These are phyloP conservation scores for Microcos paniculata DNA, from an alignment of 345 rosid genomes.

Conservation along the genomic window DNA sequence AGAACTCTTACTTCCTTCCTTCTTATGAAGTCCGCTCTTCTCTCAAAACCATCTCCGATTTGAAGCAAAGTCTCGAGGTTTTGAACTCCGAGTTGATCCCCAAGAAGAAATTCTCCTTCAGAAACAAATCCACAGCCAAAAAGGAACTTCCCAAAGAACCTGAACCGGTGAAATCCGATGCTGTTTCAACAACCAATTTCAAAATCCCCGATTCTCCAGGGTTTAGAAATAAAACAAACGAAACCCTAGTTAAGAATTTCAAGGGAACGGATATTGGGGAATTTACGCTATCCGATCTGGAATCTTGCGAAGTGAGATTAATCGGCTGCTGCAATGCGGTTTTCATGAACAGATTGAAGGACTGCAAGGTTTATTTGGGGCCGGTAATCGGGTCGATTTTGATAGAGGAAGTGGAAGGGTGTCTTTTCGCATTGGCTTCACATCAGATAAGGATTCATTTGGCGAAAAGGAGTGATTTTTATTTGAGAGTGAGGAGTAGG, in stretches of 20 bases:
- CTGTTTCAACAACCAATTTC: conserved; percentile 3
- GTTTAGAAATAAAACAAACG: conserved; percentile 46
- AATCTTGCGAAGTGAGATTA: conserved; percentile 64
- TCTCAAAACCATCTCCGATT: conserved; percentile 62
- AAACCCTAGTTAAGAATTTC: conserved; percentile 46
- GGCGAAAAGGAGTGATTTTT: conserved; percentile 62
- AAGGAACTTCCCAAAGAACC: conserved; percentile 28
- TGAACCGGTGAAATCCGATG: conserved; percentile 19
- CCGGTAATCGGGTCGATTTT: conserved; percentile 78
- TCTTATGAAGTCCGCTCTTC: conserved; percentile 78
- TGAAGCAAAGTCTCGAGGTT: conserved; percentile 59
- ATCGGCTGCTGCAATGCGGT: conserved; percentile 51
- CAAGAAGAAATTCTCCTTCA: conserved; percentile 77
- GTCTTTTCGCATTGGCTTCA: conserved; percentile 65
- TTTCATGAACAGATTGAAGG: conserved; percentile 57
- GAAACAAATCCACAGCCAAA: conserved; percentile 44
- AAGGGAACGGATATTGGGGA: conserved; percentile 59
- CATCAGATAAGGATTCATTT: conserved; percentile 87
- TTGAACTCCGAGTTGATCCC: conserved; percentile 49
- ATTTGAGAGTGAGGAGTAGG: conserved; percentile 79
- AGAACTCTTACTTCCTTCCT: conserved; percentile 72
- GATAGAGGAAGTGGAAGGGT: conserved; percentile 71
- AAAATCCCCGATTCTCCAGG: conserved; percentile 62
- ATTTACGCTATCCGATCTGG: conserved; percentile 63
- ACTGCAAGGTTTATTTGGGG: conserved; percentile 57